Base-by-base conservation (phyloP, 164 flowering plant species). In the Kalanchoe fedtschenkoi region DNA sequence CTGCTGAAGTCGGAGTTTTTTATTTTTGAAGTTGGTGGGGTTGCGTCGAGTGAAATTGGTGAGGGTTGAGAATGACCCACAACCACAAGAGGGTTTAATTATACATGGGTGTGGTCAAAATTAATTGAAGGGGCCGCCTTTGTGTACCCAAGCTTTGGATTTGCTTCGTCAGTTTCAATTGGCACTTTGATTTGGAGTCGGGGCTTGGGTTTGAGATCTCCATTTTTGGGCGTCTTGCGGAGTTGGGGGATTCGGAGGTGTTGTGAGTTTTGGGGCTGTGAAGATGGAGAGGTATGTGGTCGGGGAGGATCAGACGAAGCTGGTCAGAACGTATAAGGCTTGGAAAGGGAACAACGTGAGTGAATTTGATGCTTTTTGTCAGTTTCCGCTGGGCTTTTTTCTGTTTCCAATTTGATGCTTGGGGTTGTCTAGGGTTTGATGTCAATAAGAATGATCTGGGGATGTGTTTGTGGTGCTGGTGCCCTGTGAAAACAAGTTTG, bases 271-370 rank as follows among this genome's bases (percentile, higher is more conserved):
- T n/a, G n/a, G 39, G 39, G 11, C 11, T 28, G 24, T 47, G 54
- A 4, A 47, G 54, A 47, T 47, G 54, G 29, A 47, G 3, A 21
- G 7, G 54, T 9, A 14, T 22, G 54, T 8, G 54, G 5, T 15
- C 13, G 22, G 28, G 51, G 46, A 42, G 44, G 69, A 62, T 34
- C 64, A 61, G n/a, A 4, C 53, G 54, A 63, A 13, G 64, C 24
- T 58, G 57, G 29, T 68, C 32, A 63, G 70, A 63, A 63, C 70
- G 5, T 74, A 74, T 54, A 42, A 71, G 56, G 61, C 65, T 47
- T 74, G 77, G 77, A 71, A 74, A 68, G 77, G 74, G 62, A 68
- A 66, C 68, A 74, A 74, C 51, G 77, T 74, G 39, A 68, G 69
- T 51, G 29, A 2, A 21, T 43, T 43, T n/a, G n/a, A n/a, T n/a